Base-by-base conservation (phyloP, 2,329 filamentous ascomycete genomes). In the Grosmannia huntii region DNA sequence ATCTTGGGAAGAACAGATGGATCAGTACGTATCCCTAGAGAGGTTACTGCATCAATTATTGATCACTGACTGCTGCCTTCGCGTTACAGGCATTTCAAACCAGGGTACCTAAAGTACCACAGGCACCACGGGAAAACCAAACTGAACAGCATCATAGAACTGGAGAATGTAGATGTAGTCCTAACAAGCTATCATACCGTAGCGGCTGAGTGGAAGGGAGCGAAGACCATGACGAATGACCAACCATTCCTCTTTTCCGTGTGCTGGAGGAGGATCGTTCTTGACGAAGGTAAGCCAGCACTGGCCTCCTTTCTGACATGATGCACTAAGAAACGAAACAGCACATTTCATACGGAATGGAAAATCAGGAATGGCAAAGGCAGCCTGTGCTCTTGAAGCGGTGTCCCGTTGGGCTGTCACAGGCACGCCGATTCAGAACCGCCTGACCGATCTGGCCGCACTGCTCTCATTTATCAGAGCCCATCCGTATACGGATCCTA, bases 361-460 rank as follows among this genome's bases (percentile, higher is more conserved):
- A 1, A 62, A 65, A 4, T 69, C 71, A 0, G 54, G 60, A 19
- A 74, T 71, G 62, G 66, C 71, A 23, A 66, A 63, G 55, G 73
- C 73, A 1, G 64, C 73, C 0, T 75, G 69, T 36, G 66, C 66
- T 2, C 65, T 80, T 0, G 60, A 71, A 0, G 66, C 71, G 0
- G 60, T 62, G 19, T 66, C 65, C 2, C 69, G 76, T 6, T 57
- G 55, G 55, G 55, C 55, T 4, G 70, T 79, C 0, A 78, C 74
- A 0, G 76, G 76, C 0, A 79, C 76, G 0, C 76, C 76, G 0
- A 73, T 80, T 0, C 76, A 79, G 51, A 80, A 79, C 53, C 65
- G 65, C 0, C 65, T 76, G 0, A 64, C 64, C 1, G 76, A 79
- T 53, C 66, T 79, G 6, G 66, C 69, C 0, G 67, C 68, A 1